Percentiles rank a stretch among this genome's conserved stretches.
phyloP scores from a whole-genome alignment of 306 rosid genomes.

The Cucurbita maxima region DNA sequence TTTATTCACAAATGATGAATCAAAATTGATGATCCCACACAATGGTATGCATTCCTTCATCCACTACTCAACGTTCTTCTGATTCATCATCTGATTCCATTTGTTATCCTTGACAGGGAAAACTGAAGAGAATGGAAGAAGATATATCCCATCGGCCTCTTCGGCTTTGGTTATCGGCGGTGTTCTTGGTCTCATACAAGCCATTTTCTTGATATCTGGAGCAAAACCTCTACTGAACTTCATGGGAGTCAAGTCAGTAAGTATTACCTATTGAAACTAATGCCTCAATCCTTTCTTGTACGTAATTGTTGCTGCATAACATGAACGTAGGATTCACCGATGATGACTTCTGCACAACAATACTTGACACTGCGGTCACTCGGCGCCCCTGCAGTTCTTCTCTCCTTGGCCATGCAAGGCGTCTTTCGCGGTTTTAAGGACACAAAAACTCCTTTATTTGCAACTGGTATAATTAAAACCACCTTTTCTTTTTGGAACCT shows the following conservation, averaged over 20 bases:
- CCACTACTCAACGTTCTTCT: neutral
- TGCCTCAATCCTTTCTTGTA: neutral
- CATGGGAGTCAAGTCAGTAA: conserved; percentile 76
- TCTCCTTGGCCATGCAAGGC: conserved; percentile 92
- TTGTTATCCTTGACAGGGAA: conserved; percentile 18
- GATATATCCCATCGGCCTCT: conserved; percentile 84
- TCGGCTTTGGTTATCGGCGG: conserved; percentile 82
- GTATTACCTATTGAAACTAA: conserved; percentile 10
- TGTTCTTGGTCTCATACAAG: conserved; percentile 61
- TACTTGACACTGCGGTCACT: conserved; percentile 78
- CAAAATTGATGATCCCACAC: conserved; percentile 35
- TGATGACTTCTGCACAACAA: conserved; percentile 59
- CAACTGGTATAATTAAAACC: conserved; percentile 43
- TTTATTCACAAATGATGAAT: conserved; percentile 26
- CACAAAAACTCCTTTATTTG: conserved; percentile 82
- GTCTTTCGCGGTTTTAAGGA: conserved; percentile 89
- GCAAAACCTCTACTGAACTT: conserved; percentile 77
- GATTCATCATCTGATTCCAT: neutral
- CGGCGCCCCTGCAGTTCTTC: conserved; percentile 98
- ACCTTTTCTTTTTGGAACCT: neutral
- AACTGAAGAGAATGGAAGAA: conserved; percentile 26
- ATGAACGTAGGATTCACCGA: conserved; percentile 63
- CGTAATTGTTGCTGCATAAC: neutral
- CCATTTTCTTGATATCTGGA: conserved; percentile 57
- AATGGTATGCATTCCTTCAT: conserved; percentile 25